Conservation (phyloP, 2,329 filamentous ascomycete species). For the Cercospora zeae-maydis region DNA sequence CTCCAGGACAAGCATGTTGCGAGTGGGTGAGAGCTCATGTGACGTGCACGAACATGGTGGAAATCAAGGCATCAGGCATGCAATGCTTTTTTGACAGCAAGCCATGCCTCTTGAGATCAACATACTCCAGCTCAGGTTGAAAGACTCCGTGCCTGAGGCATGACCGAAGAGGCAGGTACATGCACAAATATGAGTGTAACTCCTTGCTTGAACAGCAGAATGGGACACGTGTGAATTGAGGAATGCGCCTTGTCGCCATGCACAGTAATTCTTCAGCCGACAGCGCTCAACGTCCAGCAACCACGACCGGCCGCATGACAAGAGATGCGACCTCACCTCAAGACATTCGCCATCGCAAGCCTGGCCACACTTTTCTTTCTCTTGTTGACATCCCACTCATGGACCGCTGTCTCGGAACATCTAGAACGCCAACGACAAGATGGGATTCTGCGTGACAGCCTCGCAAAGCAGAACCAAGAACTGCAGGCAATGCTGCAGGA, state of each 20-base stretch:
- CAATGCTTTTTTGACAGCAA: too few relatives aligned
- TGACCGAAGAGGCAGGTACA: too few relatives aligned
- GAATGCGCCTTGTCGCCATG: neutral
- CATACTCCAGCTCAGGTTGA: too few relatives aligned
- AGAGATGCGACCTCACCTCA: constrained; percentile 4
- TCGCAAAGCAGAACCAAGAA: neutral
- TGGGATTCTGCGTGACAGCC: neutral
- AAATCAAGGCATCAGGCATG: too few relatives aligned
- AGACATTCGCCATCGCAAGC: neutral
- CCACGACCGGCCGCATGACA: neutral
- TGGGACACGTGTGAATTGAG: neutral
- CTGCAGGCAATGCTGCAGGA: neutral
- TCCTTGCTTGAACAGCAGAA: neutral
- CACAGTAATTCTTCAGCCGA: neutral
- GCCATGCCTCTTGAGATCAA: too few relatives aligned
- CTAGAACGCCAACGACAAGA: neutral
- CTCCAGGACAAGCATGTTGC: too few relatives aligned
- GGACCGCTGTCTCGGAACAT: neutral
- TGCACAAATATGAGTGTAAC: neutral
- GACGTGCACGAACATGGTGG: too few relatives aligned
- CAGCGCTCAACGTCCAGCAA: neutral
- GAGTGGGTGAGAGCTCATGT: too few relatives aligned
- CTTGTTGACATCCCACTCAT: neutral
- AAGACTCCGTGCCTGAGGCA: too few relatives aligned
- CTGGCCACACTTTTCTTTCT: neutral